Conservation (phyloP, 2,329 filamentous ascomycete genomes). For the Aspergillus alliaceus region DNA sequence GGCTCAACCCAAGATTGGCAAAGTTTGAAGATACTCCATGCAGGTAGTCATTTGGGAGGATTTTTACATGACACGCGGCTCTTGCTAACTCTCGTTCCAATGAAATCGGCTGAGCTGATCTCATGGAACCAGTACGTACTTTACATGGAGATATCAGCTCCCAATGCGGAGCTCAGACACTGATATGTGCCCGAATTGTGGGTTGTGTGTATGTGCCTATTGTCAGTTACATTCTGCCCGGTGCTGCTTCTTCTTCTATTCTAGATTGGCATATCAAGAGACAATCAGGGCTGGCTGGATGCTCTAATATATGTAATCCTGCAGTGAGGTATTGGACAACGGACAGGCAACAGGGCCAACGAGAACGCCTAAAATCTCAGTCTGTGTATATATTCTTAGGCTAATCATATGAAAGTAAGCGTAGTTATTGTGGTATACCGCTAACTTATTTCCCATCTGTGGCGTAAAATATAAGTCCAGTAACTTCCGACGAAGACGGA, state of each 20-base stretch:
- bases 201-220: slow-evolving; percentile 27
- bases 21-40: slow-evolving; percentile 13
- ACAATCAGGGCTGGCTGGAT: neutral
- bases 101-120: slow-evolving; percentile 13
- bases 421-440: no score
- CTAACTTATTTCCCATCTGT: no score
- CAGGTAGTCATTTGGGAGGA: slow-evolving; percentile 7
- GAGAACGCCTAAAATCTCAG: no score
- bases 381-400: no score
- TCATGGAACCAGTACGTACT: slow-evolving; percentile 17
- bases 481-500: no score
- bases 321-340: neutral
- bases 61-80: neutral
- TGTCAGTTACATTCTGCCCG: slow-evolving; percentile 21
- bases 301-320: neutral
- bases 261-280: neutral
- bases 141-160: neutral
- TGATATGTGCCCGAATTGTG: slow-evolving; percentile 23
- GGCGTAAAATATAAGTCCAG: no score
- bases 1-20: slow-evolving; percentile 8
- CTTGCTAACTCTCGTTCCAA: slow-evolving; percentile 3
- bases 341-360: no score
- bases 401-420: no score
- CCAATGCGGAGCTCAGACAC: neutral
- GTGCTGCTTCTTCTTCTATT: slow-evolving; percentile 10